These are phyloP conservation scores for Yamadazyma insecticola DNA, from an alignment of 805 yeast genomes.

Conservation along the genomic window DNA sequence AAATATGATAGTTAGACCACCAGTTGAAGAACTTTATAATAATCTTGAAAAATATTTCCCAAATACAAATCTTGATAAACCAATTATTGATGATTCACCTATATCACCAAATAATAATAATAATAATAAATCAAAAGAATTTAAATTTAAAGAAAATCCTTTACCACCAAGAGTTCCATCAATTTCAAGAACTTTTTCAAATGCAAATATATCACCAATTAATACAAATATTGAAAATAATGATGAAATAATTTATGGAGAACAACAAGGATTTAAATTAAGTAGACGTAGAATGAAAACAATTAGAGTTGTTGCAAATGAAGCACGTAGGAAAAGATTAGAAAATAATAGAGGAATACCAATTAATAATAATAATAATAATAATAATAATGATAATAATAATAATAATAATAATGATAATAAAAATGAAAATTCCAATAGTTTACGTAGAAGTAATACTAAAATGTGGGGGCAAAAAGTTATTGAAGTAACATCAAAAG, in stretches of 20 bases:
- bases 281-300: conserved; percentile 73
- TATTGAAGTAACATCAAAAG: conserved; percentile 80
- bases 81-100: conserved; percentile 72
- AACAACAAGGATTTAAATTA: conserved; percentile 32
- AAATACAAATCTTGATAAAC: conserved; percentile 83
- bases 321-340: conserved; percentile 51
- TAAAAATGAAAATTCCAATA: no score
- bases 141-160: not conserved
- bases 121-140: not conserved
- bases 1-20: conserved; percentile 76
- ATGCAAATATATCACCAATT: conserved; percentile 37
- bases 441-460: conserved; percentile 69
- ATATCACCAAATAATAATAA: conserved; percentile 39
- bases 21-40: conserved; percentile 88
- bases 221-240: conserved; percentile 18
- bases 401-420: conserved; percentile 1
- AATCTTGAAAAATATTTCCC: conserved; percentile 93
- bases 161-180: conserved; percentile 21
- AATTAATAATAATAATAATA: conserved; percentile 1
- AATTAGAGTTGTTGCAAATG: conserved; percentile 88
- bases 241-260: conserved; percentile 34
- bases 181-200: conserved; percentile 41
- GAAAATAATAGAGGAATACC: conserved; percentile 16
- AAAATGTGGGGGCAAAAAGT: conserved; percentile 97
- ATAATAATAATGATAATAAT: no score